phyloP scores from a whole-genome alignment of 495 filamentous ascomycete genomes.

The Aspergillus nanangensis region DNA sequence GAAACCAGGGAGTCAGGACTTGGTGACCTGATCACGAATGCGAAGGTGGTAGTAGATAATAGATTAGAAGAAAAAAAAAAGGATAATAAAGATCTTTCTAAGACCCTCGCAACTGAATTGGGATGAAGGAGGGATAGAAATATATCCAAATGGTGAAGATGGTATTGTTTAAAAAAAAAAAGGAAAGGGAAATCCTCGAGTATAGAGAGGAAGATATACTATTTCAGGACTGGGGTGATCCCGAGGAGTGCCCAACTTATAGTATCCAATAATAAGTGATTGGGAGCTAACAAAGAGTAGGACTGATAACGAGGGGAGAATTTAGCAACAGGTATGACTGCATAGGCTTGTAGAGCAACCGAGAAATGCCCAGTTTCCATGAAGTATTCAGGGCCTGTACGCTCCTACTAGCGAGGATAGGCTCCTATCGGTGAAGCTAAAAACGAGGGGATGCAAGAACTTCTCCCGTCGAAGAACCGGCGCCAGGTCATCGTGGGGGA shows the following conservation, averaged over 20 bases:
- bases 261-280: constrained; percentile 13
- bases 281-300: constrained; percentile 9
- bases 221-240: too few species aligned
- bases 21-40: too few species aligned
- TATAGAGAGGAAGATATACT: too few species aligned
- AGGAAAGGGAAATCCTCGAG: too few species aligned
- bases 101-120: too few species aligned
- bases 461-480: constrained; percentile 10
- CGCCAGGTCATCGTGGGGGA: constrained; percentile 41
- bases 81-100: too few species aligned
- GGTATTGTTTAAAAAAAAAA: too few species aligned
- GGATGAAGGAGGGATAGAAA: too few species aligned
- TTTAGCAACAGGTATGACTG: constrained; percentile 14
- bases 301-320: too few species aligned
- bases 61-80: not conserved
- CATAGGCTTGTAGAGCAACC: constrained; percentile 12
- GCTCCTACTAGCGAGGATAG: constrained; percentile 11
- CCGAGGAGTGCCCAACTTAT: constrained; percentile 16
- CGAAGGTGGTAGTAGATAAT: not conserved
- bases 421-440: constrained; percentile 25
- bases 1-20: not conserved
- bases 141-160: too few species aligned
- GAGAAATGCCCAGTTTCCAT: constrained; percentile 8
- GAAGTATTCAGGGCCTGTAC: constrained; percentile 10
- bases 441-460: constrained; percentile 12